Percentiles rank a stretch among this genome's conserved stretches.
phyloP scores from a whole-genome alignment of 73 alveolate species.

The Uronychia setigera region DNA sequence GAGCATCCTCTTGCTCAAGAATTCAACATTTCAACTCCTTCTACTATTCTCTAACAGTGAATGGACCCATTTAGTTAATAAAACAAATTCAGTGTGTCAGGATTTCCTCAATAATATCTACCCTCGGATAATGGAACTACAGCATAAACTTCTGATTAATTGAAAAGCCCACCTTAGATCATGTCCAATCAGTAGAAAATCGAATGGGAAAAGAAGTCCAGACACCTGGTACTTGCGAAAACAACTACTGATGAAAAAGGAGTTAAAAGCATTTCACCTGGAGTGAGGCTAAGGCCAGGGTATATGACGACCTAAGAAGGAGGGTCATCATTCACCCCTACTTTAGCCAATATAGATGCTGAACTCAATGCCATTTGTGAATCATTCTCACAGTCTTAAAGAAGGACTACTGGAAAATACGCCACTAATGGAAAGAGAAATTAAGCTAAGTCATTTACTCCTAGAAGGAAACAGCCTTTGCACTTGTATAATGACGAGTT shows the following conservation, averaged over 20 bases:
- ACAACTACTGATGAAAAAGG: not conserved
- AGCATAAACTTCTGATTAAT: too few relatives aligned
- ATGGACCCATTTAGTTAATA: too few relatives aligned
- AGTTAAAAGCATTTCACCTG: not conserved
- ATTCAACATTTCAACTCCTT: too few relatives aligned
- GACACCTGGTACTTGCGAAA: not conserved
- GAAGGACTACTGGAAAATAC: not conserved
- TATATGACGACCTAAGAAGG: not conserved
- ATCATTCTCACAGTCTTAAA: not conserved
- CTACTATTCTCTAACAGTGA: too few relatives aligned
- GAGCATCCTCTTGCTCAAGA: too few relatives aligned
- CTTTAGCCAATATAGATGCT: not conserved
- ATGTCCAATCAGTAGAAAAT: too few relatives aligned
- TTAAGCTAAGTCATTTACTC: not conserved
- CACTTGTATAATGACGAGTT: too few relatives aligned
- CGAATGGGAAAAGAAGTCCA: not conserved
- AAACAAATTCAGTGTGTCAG: too few relatives aligned
- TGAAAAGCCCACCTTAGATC: too few relatives aligned
- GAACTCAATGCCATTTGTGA: not conserved
- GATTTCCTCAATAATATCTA: too few relatives aligned
- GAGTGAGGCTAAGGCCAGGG: not conserved
- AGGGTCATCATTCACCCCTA: not conserved
- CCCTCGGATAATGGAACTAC: too few relatives aligned
- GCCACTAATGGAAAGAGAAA: not conserved
- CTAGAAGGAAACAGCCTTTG: not conserved